These are phyloP conservation scores for Eurotiales sp. DNA, from an alignment of 2,329 filamentous ascomycete species.

Conservation along the genomic window DNA sequence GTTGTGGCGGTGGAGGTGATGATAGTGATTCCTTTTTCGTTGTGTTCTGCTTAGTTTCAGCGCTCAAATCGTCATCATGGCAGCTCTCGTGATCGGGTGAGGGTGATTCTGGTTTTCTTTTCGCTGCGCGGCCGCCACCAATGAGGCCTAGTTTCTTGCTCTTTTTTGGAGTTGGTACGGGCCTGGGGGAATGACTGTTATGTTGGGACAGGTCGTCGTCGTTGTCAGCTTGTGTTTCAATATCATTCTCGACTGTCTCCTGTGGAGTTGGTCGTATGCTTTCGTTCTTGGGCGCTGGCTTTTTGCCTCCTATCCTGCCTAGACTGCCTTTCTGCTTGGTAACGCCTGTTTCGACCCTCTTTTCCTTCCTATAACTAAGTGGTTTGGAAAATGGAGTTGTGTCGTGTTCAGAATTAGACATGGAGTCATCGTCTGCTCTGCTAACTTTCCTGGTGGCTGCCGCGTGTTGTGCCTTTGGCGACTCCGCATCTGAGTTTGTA, in stretches of 20 bases:
- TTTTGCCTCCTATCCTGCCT: constrained; percentile 24
- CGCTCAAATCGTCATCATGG: constrained; percentile 14
- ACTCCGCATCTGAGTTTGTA: constrained; percentile 14
- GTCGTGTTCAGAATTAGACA: not conserved
- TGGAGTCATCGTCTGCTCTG: not conserved
- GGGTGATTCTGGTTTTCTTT: constrained; percentile 20
- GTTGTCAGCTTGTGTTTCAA: not conserved
- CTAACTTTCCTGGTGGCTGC: not conserved
- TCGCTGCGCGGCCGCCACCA: constrained; percentile 22
- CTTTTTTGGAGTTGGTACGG: constrained; percentile 10
- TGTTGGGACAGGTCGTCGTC: not conserved
- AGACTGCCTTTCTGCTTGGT: constrained; percentile 15
- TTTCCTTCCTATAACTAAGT: not conserved
- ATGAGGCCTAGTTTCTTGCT: constrained; percentile 28
- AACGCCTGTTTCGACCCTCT: not conserved
- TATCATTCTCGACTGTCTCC: not conserved
- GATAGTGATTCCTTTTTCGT: constrained; percentile 17
- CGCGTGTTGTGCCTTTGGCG: not conserved
- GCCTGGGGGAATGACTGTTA: constrained; percentile 12
- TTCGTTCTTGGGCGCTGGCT: constrained; percentile 2
- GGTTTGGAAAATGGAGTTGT: not conserved
- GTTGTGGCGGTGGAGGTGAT: constrained; percentile 17
- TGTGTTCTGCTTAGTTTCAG: constrained; percentile 10
- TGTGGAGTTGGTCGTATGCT: not conserved
- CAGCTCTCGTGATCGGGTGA: constrained; percentile 7